Conservation (phyloP, 202 grass and related monocot genomes). For the Elaeis oleifera region DNA sequence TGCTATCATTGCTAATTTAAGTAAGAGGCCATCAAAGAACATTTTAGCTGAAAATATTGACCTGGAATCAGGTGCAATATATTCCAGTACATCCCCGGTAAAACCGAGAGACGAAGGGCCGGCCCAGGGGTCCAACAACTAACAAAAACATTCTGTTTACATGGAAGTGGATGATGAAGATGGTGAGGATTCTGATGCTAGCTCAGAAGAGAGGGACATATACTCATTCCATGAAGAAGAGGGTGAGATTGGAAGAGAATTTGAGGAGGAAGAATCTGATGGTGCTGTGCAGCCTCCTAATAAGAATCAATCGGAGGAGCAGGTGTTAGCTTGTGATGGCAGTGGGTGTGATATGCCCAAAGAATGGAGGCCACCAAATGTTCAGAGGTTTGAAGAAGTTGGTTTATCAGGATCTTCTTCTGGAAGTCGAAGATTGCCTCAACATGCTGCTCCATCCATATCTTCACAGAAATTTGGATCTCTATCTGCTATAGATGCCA, state of each 20-base stretch:
- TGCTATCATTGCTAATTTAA: constrained; percentile 46
- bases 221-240: constrained; percentile 41
- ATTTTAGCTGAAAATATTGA: constrained; percentile 40
- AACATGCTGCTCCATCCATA: constrained; percentile 46
- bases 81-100: constrained; percentile 14
- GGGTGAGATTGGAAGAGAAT: constrained; percentile 56
- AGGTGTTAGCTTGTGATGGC: constrained; percentile 31
- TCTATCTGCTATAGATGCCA: constrained; percentile 76
- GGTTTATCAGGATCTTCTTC: constrained; percentile 86
- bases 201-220: constrained; percentile 37
- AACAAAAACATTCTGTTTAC: constrained; percentile 65
- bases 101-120: constrained; percentile 64
- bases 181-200: constrained; percentile 24
- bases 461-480: constrained; percentile 89
- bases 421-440: constrained; percentile 68
- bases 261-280: constrained; percentile 57
- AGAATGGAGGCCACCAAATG: constrained; percentile 28
- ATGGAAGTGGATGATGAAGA: constrained; percentile 86
- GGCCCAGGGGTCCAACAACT: constrained; percentile 31
- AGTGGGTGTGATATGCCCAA: constrained; percentile 33
- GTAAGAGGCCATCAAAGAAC: constrained; percentile 73
- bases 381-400: constrained; percentile 54
- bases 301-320: constrained; percentile 66
- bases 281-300: constrained; percentile 46
- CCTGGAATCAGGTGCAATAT: constrained; percentile 32